Percentiles rank a stretch among this genome's conserved stretches.
These are phyloP conservation scores for Tolypocladium guangdongense DNA, from an alignment of 2,329 filamentous ascomycete species.

Conservation along the genomic window DNA sequence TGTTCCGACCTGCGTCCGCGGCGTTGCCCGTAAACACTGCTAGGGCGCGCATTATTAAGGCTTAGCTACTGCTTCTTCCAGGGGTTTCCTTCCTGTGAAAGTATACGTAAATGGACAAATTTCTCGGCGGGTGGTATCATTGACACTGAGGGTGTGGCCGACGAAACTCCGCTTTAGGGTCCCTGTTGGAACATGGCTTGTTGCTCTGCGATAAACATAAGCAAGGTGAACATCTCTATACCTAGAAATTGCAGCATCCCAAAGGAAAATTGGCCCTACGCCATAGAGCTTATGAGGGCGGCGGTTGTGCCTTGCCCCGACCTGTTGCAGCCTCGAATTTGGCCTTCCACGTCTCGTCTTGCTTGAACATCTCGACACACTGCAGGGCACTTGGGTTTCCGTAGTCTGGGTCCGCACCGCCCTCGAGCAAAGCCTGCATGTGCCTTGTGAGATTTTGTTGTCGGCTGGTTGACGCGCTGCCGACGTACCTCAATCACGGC, in stretches of 20 bases:
- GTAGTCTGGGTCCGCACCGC: slow-evolving; percentile 42
- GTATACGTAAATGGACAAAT: too few species aligned
- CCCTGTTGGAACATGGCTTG: too few species aligned
- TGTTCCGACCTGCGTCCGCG: too few species aligned
- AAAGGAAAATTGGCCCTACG: neutral
- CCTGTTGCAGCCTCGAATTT: slow-evolving; percentile 39
- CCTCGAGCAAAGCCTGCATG: slow-evolving; percentile 34
- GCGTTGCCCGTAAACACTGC: too few species aligned
- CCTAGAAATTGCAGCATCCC: neutral
- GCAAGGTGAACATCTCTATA: too few species aligned
- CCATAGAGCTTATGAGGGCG: neutral
- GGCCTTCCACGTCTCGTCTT: slow-evolving; percentile 36
- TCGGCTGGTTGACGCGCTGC: neutral
- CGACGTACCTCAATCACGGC: slow-evolving; percentile 45
- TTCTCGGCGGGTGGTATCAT: too few species aligned
- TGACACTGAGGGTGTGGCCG: too few species aligned
- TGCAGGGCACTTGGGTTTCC: slow-evolving; percentile 38
- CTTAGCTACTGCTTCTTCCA: too few species aligned
- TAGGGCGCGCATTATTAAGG: too few species aligned
- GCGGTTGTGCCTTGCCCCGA: slow-evolving; percentile 28
- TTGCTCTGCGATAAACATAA: too few species aligned
- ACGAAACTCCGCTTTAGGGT: too few species aligned
- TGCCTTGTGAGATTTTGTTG: neutral
- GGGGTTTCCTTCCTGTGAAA: too few species aligned
- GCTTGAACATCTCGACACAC: slow-evolving; percentile 40